Base-by-base conservation (phyloP, 352 stramenopile species). In the Phytophthora hibernalis region DNA sequence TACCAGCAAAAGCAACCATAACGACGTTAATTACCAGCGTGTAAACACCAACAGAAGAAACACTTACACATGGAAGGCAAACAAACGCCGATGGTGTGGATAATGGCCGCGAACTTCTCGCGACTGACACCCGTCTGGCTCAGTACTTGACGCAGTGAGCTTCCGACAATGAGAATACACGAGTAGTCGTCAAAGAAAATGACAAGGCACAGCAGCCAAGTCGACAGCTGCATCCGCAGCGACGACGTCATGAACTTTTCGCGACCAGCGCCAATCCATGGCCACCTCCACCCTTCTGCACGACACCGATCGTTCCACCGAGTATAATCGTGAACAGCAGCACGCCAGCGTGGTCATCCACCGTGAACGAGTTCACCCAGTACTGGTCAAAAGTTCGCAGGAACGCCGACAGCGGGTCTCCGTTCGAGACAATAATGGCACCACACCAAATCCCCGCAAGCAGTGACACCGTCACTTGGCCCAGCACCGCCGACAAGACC, bases 101-200 rank as follows among this genome's bases (percentile, higher is more conserved):
- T 93, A 61, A 97, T 95, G 16, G 81, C 91, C 10, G 91, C 90
- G 55, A 97, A 96, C 55, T 97, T 97, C 51, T 96, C 90, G 16
- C 80, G 80, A 54, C 85, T 95, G 47, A 97, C 89, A 38, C 89
- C 84, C 1, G 85, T 95, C 54, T 94, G 75, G 54, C 82, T 91
- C 37, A 96, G 55, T 35, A 95, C 87, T 61, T 90, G 85, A 26
- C 87, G 86, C 48, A 95, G 74, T 52, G 89, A 94, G 71, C 87
- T 96, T 54, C 91, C 91, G 44, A 97, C 87, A 72, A 97, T 97
- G 16, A 97, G 68, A 45, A 96, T 96, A 64, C 85, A 96, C 63
- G 90, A 96, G 76, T 97, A 97, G 74, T 97, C 91, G 65, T 97
- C 91, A 61, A 97, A 97, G 80, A 97, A 97, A 68, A 97, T 95